Conservation (phyloP, 345 rosid species). For the Zanthoxylum bungeanum region DNA sequence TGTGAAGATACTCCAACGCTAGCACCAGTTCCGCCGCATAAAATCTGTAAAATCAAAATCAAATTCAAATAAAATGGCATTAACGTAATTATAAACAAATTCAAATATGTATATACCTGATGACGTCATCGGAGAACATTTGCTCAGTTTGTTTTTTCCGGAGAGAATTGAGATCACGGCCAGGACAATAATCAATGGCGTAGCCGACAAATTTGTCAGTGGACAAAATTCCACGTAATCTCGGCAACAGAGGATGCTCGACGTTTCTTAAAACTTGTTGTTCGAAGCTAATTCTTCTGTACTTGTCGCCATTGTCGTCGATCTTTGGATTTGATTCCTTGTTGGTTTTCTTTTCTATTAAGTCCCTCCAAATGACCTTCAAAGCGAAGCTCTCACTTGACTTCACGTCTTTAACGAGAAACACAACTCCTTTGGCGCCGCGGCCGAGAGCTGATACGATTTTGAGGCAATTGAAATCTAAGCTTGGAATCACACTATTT, state of each 20-base stretch:
- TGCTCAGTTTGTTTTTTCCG: constrained; percentile 66
- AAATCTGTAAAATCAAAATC: constrained; percentile 40
- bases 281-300: constrained; percentile 64
- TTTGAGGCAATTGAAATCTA: constrained; percentile 39
- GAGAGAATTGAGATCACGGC: constrained; percentile 52
- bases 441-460: constrained; percentile 70
- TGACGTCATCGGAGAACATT: constrained; percentile 68
- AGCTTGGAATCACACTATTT: too few species aligned
- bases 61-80: not conserved
- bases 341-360: constrained; percentile 50
- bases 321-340: not conserved
- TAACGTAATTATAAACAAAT: not conserved
- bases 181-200: constrained; percentile 93
- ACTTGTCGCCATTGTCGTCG: constrained; percentile 29
- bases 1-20: constrained; percentile 74
- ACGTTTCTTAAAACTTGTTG: constrained; percentile 52
- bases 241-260: constrained; percentile 75
- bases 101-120: constrained; percentile 45
- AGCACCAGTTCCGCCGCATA: constrained; percentile 89
- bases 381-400: constrained; percentile 50
- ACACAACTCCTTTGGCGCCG: constrained; percentile 93
- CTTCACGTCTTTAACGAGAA: constrained; percentile 41
- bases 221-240: constrained; percentile 58
- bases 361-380: constrained; percentile 65
- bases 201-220: constrained; percentile 71